Conservation (phyloP, 192 early-diverging fungal species). For the Pilobolus umbonatus region DNA sequence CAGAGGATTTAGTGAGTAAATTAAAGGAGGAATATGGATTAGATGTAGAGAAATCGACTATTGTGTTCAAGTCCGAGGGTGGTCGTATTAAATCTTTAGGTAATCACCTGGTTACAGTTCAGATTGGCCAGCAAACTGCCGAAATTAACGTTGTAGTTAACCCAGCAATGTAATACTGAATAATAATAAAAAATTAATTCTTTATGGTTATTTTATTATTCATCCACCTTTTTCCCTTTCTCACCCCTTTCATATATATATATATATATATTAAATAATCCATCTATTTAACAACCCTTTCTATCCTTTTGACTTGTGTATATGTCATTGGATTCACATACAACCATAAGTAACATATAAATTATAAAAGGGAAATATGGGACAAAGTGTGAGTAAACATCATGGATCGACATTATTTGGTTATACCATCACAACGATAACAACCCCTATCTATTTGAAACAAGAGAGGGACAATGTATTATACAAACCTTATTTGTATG, state of each 20-base stretch:
- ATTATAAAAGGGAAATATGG: neutral
- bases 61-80: slow-evolving; percentile 25
- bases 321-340: neutral
- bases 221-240: neutral
- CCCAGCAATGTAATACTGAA: slow-evolving; percentile 9
- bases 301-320: neutral
- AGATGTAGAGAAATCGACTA: slow-evolving; percentile 18
- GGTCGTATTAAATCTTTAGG: slow-evolving; percentile 31
- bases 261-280: neutral
- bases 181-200: neutral
- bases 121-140: slow-evolving; percentile 16
- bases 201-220: neutral
- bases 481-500: slow-evolving; percentile 10
- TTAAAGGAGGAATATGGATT: slow-evolving; percentile 23
- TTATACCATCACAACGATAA: slow-evolving; percentile 3
- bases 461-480: slow-evolving; percentile 3
- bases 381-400: neutral
- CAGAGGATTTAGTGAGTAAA: slow-evolving; percentile 28
- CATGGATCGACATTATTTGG: neutral
- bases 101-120: slow-evolving; percentile 15
- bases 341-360: neutral
- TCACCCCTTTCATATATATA: neutral
- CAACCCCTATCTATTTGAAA: neutral
- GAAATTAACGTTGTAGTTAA: slow-evolving; percentile 19
- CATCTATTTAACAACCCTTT: neutral